Percentiles rank a stretch among this genome's conserved stretches.
phyloP scores from a whole-genome alignment of 495 filamentous ascomycete species.

The Daldinia decipiens region DNA sequence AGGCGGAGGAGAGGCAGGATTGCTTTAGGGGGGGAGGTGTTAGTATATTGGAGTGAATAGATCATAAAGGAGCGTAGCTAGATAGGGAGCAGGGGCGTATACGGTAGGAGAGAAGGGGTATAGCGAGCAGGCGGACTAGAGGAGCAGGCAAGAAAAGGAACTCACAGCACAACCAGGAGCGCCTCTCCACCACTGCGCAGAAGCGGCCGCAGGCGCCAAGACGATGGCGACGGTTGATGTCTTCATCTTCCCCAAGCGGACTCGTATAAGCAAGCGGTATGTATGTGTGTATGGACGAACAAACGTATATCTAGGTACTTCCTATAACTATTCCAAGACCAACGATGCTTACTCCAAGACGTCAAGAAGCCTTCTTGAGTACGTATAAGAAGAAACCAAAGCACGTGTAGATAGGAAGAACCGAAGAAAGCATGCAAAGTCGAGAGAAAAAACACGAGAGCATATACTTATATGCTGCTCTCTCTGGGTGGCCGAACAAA shows the following conservation, averaged over 20 bases:
- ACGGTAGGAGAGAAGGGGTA: slow-evolving; percentile 1
- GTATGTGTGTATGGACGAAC: neutral
- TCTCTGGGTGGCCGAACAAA: slow-evolving; percentile 29
- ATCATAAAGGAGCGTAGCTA: neutral
- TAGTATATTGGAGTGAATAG: slow-evolving; percentile 1
- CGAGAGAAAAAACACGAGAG: slow-evolving; percentile 16
- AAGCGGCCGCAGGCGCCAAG: slow-evolving; percentile 31
- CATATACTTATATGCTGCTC: slow-evolving; percentile 36
- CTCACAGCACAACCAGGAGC: slow-evolving; percentile 59
- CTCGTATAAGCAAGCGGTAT: slow-evolving; percentile 11
- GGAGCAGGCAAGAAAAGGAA: slow-evolving; percentile 11
- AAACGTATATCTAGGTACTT: neutral
- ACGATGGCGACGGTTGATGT: slow-evolving; percentile 29
- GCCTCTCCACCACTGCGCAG: slow-evolving; percentile 54
- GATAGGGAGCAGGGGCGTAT: neutral
- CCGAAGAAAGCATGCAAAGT: neutral
- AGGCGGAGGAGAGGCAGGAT: slow-evolving; percentile 56
- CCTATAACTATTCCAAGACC: neutral
- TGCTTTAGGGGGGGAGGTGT: slow-evolving; percentile 42
- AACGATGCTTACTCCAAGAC: neutral
- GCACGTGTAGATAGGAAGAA: slow-evolving; percentile 5
- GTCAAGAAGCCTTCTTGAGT: neutral
- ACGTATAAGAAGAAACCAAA: slow-evolving; percentile 4
- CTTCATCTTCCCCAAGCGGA: slow-evolving; percentile 38
- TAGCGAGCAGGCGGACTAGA: neutral